Conservation (phyloP, 345 rosid species). For the Luvunga scandens region DNA sequence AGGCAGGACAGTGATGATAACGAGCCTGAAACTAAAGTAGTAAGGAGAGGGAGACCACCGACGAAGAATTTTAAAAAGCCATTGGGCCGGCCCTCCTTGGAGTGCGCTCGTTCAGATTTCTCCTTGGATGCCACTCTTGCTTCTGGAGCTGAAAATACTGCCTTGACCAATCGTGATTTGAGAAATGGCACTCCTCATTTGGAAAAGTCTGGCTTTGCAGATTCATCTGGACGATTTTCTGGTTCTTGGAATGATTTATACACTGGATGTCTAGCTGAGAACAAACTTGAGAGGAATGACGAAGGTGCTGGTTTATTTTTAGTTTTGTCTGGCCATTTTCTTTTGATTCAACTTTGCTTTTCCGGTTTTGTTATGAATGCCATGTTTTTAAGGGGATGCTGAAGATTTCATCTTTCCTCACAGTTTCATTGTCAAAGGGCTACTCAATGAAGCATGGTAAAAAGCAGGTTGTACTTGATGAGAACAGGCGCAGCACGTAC, state of each 20-base stretch:
- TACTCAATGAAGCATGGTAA: slow-evolving; percentile 42
- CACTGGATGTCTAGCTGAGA: slow-evolving; percentile 40
- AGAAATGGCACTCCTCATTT: slow-evolving; percentile 36
- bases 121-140: slow-evolving; percentile 56
- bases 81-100: slow-evolving; percentile 48
- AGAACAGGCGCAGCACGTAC: slow-evolving; percentile 60
- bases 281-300: slow-evolving; percentile 48
- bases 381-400: neutral
- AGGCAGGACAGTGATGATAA: slow-evolving; percentile 81
- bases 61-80: slow-evolving; percentile 48
- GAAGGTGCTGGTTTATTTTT: slow-evolving; percentile 43
- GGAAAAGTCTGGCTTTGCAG: slow-evolving; percentile 35
- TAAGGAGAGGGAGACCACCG: slow-evolving; percentile 70
- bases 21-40: slow-evolving; percentile 43
- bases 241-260: slow-evolving; percentile 37
- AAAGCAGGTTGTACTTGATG: slow-evolving; percentile 39
- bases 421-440: slow-evolving; percentile 50
- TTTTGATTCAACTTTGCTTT: neutral
- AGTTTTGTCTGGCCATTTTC: neutral
- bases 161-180: slow-evolving; percentile 32
- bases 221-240: slow-evolving; percentile 35
- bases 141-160: slow-evolving; percentile 43
- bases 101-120: slow-evolving; percentile 37
- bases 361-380: slow-evolving; percentile 1
- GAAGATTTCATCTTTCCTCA: slow-evolving; percentile 15